Evolutionary conservation across 2,329 filamentous ascomycete species (phyloP).

Genomic region (Aspergillus sp.): DNA sequence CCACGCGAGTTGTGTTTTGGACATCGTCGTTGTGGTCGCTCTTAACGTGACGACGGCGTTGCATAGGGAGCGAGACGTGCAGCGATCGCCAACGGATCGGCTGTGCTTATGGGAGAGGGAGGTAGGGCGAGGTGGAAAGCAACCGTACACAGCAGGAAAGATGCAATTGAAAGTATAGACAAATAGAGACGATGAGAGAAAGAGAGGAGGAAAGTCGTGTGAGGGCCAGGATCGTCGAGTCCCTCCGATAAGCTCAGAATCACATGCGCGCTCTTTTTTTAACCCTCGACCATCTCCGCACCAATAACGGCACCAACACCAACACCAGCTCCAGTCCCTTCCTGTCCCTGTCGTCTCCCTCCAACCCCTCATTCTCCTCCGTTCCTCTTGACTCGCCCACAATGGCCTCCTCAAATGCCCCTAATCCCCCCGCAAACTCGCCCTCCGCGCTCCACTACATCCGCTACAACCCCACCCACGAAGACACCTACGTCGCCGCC

Average conservation of each 20-base stretch:
- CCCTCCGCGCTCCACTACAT: conserved; percentile 55
- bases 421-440: conserved; percentile 23
- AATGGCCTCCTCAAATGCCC: not conserved
- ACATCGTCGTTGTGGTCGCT: conserved; percentile 29
- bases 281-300: not conserved
- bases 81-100: conserved; percentile 5
- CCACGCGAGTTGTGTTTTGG: conserved; percentile 20
- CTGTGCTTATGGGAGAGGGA: not conserved
- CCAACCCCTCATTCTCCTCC: not conserved
- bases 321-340: not conserved
- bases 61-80: conserved; percentile 24
- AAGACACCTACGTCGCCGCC: conserved; percentile 71
- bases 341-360: not conserved
- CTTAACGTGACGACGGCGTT: conserved; percentile 45
- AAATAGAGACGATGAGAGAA: not conserved
- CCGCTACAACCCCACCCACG: conserved; percentile 60
- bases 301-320: not conserved
- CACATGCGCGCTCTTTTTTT: not conserved
- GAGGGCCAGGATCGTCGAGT: not conserved
- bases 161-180: not conserved
- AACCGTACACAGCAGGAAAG: not conserved
- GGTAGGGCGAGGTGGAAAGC: not conserved
- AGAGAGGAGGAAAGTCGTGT: not conserved
- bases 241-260: conserved; percentile 1
- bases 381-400: not conserved